phyloP scores from a whole-genome alignment of 23 red algal species.

The Gracilaria caudata region DNA sequence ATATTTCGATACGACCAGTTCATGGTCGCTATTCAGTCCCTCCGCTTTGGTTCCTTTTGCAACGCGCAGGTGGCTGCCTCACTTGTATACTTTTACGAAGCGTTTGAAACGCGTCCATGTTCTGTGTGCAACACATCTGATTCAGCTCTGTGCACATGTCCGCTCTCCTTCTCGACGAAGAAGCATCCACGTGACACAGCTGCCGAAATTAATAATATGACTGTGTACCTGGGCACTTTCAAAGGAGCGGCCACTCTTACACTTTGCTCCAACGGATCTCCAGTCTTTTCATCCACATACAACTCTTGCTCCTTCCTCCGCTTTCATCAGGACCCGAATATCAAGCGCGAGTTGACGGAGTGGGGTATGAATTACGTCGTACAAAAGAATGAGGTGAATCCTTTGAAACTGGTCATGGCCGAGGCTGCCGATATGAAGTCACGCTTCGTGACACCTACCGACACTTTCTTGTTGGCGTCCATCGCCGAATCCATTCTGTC shows the following conservation, averaged over 20 bases:
- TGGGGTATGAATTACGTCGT: constrained; percentile 24
- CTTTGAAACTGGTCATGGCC: constrained; percentile 36
- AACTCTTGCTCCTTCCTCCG: background rate
- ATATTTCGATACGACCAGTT: constrained; percentile 11
- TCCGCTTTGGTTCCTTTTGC: constrained; percentile 8
- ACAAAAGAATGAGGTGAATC: constrained; percentile 6
- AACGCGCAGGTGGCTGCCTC: background rate
- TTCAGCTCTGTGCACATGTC: background rate
- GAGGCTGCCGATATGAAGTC: background rate
- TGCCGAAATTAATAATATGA: constrained; percentile 18
- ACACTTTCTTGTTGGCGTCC: constrained; percentile 50
- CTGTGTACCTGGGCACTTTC: constrained; percentile 29
- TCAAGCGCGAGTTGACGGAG: constrained; percentile 15
- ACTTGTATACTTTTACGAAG: constrained; percentile 42
- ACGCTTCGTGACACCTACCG: constrained; percentile 19
- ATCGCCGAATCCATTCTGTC: constrained; percentile 45
- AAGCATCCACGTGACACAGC: constrained; percentile 24
- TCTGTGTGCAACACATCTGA: background rate
- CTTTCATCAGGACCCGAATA: constrained; percentile 19
- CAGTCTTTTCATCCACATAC: constrained; percentile 18
- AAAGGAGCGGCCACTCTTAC: constrained; percentile 21
- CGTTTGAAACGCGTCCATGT: constrained; percentile 45
- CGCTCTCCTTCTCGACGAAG: constrained; percentile 11
- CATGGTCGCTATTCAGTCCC: constrained; percentile 1
- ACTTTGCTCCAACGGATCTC: background rate